These are phyloP conservation scores for Solanum corneliomulleri DNA, from an alignment of 257 asterid species.

Conservation along the genomic window DNA sequence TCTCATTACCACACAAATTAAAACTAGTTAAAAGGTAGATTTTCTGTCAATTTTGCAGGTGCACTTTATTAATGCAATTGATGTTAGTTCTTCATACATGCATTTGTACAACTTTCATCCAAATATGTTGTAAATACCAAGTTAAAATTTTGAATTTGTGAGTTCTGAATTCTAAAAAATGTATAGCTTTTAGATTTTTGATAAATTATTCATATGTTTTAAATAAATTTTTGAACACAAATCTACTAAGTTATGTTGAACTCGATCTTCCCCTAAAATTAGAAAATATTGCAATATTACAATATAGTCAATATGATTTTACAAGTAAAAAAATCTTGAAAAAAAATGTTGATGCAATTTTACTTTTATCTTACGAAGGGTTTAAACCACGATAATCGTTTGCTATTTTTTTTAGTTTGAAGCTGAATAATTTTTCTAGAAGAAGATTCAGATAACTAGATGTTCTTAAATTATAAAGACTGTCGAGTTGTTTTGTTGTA, in stretches of 20 bases:
- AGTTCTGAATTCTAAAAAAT: background rate
- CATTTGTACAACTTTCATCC: background rate
- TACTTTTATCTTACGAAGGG: background rate
- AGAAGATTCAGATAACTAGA: no score
- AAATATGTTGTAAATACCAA: background rate
- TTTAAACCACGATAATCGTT: background rate
- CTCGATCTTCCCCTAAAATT: no score
- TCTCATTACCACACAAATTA: background rate
- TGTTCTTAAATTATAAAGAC: no score
- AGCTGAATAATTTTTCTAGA: no score
- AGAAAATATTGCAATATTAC: no score
- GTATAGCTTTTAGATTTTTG: background rate
- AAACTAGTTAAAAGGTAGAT: background rate
- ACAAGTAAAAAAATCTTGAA: background rate
- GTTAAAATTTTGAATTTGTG: background rate
- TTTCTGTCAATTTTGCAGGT: background rate
- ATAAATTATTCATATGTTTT: background rate
- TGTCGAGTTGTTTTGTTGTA: no score
- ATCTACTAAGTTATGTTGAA: background rate
- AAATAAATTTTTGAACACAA: background rate
- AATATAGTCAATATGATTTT: background rate
- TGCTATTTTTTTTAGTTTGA: no score
- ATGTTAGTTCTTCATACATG: background rate
- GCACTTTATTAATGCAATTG: background rate
- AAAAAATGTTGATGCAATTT: no score